phyloP scores from a whole-genome alignment of 1,284 basidiomycete species.

The Ganoderma sinense region DNA sequence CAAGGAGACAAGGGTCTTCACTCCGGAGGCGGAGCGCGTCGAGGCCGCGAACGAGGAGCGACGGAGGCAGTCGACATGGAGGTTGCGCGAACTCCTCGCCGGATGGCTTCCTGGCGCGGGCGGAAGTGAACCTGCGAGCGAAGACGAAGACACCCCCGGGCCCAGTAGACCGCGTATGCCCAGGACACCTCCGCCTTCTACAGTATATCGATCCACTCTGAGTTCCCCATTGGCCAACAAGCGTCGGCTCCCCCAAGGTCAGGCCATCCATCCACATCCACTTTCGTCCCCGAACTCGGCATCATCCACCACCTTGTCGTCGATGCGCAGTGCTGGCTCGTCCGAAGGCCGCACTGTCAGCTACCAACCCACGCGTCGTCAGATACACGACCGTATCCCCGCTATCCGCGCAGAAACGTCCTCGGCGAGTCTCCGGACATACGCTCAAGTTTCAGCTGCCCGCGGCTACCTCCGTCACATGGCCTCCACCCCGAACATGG shows the following conservation, averaged over 20 bases:
- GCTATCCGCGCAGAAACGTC: conserved; percentile 38
- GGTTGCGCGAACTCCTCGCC: conserved; percentile 51
- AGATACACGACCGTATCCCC: conserved; percentile 27
- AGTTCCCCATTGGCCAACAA: conserved; percentile 44
- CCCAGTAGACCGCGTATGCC: conserved; percentile 9
- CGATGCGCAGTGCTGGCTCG: conserved; percentile 26
- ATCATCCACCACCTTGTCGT: conserved; percentile 31
- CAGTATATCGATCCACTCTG: conserved; percentile 36
- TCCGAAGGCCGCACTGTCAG: conserved; percentile 29
- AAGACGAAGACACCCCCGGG: conserved; percentile 15
- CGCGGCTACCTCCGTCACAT: conserved; percentile 74
- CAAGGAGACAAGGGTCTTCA: conserved; percentile 88
- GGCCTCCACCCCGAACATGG: conserved; percentile 66
- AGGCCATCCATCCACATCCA: conserved; percentile 20
- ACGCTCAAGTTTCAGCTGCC: conserved; percentile 54
- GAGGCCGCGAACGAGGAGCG: conserved; percentile 40
- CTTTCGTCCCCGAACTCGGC: conserved; percentile 28
- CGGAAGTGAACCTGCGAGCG: conserved; percentile 23
- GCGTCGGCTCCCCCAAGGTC: conserved; percentile 20
- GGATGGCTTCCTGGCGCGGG: conserved; percentile 53
- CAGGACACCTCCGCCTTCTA: conserved; percentile 9
- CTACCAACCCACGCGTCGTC: conserved; percentile 28
- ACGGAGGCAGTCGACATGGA: conserved; percentile 31
- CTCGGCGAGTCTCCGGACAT: conserved; percentile 39
- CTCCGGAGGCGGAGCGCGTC: conserved; percentile 76